Conservation (phyloP, 768 basidiomycete genomes). For the Agaricus sinodeliciosus region DNA sequence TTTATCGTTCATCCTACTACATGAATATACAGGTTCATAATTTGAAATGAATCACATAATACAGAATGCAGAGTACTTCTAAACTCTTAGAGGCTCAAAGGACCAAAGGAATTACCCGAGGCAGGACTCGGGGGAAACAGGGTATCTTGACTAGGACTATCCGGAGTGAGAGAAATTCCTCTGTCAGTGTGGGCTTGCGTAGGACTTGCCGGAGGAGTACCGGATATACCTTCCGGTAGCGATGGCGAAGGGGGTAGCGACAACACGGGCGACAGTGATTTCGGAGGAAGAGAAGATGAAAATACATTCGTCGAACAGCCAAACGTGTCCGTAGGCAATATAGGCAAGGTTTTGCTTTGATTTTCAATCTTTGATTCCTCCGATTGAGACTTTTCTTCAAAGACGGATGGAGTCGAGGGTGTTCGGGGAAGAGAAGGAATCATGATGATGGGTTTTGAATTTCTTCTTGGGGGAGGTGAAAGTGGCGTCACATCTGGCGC, state of each 20-base stretch:
- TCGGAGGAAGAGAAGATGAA: conserved; percentile 4
- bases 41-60: background rate
- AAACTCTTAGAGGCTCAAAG: background rate
- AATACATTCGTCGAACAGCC: background rate
- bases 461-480: conserved; percentile 58
- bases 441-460: conserved; percentile 42
- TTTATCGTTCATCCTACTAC: background rate
- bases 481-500: conserved; percentile 32
- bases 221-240: conserved; percentile 19
- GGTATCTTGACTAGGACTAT: conserved; percentile 19
- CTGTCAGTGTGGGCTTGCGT: background rate
- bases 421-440: conserved; percentile 7
- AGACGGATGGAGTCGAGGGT: background rate
- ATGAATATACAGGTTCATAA: background rate
- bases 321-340: background rate
- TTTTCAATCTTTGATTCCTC: background rate
- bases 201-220: conserved; percentile 15
- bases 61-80: background rate
- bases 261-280: conserved; percentile 25
- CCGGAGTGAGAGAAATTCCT: conserved; percentile 1
- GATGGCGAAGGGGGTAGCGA: conserved; percentile 39
- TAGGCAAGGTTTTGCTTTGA: background rate
- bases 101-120: conserved; percentile 48
- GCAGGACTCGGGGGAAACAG: conserved; percentile 41
- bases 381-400: conserved; percentile 7